phyloP scores from a whole-genome alignment of 345 rosid species.

The Pugionium cornutum region DNA sequence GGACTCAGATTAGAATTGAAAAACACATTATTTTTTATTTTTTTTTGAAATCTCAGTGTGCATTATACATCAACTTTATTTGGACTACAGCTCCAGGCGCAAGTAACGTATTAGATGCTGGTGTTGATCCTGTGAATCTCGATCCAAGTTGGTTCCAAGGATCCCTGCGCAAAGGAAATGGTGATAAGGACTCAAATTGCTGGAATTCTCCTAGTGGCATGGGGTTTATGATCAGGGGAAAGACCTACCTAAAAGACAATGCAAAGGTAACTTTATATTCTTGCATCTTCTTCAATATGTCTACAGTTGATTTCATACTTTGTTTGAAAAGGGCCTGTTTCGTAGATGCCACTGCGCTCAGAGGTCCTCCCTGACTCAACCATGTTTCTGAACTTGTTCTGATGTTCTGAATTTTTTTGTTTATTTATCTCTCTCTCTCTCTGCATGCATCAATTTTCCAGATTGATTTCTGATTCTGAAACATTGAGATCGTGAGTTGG shows the following conservation, averaged over 20 bases:
- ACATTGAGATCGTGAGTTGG: not conserved
- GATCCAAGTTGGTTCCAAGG: slow-evolving; percentile 63
- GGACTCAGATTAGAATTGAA: slow-evolving; percentile 7
- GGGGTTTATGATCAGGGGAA: slow-evolving; percentile 95
- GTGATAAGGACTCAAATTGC: slow-evolving; percentile 72
- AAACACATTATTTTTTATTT: not conserved
- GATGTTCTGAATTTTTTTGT: slow-evolving; percentile 3
- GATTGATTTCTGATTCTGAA: slow-evolving; percentile 17
- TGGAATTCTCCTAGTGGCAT: slow-evolving; percentile 86
- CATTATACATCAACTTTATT: slow-evolving; percentile 27
- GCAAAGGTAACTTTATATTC: slow-evolving; percentile 54
- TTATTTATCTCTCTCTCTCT: slow-evolving; percentile 4
- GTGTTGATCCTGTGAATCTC: slow-evolving; percentile 50
- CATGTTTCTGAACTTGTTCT: slow-evolving; percentile 13
- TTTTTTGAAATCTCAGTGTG: slow-evolving; percentile 4
- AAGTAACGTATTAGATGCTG: slow-evolving; percentile 61
- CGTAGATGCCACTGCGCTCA: slow-evolving; percentile 5
- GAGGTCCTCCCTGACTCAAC: slow-evolving; percentile 2
- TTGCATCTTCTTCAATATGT: slow-evolving; percentile 19
- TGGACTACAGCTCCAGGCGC: slow-evolving; percentile 58
- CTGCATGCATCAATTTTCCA: slow-evolving; percentile 8
- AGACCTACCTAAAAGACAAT: slow-evolving; percentile 81
- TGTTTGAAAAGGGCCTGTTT: not conserved
- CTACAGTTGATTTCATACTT: slow-evolving; percentile 10
- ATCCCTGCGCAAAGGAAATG: slow-evolving; percentile 60